These are phyloP conservation scores for Cadophora malorum DNA, from an alignment of 2,329 filamentous ascomycete genomes.

Conservation along the genomic window DNA sequence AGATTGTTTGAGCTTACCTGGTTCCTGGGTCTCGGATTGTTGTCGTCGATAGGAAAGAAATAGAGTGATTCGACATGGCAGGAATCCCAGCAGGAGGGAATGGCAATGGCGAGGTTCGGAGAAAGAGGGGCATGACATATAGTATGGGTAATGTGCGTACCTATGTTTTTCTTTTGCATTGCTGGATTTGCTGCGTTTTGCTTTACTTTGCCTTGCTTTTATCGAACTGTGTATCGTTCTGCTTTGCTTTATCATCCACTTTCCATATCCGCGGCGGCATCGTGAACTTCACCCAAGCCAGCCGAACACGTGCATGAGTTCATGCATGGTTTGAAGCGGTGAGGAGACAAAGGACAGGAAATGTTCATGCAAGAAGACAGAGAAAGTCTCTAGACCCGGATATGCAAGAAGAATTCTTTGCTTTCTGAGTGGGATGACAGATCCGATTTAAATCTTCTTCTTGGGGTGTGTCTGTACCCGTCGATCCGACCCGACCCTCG, in stretches of 20 bases:
- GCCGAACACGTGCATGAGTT: slow-evolving; percentile 16
- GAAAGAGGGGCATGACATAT: slow-evolving; percentile 37
- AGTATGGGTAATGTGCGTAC: slow-evolving; percentile 40
- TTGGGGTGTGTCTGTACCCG: background rate
- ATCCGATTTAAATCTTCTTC: background rate
- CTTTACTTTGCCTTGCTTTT: no score
- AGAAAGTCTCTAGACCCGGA: slow-evolving; percentile 14
- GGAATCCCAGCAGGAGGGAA: slow-evolving; percentile 24
- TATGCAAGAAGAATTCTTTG: background rate
- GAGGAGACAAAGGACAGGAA: no score
- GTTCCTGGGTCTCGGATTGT: no score
- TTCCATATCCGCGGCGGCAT: background rate
- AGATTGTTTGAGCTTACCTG: background rate
- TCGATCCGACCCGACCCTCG: slow-evolving; percentile 13
- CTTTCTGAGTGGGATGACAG: slow-evolving; percentile 7
- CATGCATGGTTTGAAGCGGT: slow-evolving; percentile 15
- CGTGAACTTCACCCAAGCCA: slow-evolving; percentile 10
- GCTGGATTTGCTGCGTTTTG: no score
- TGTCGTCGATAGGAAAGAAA: no score
- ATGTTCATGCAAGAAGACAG: no score
- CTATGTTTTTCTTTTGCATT: slow-evolving; percentile 13
- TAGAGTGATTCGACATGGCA: no score
- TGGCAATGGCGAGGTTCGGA: slow-evolving; percentile 4
- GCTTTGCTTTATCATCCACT: background rate
- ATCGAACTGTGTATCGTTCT: no score